These are phyloP conservation scores for Termitomyces sp. DNA, from an alignment of 768 basidiomycete genomes.

Conservation along the genomic window DNA sequence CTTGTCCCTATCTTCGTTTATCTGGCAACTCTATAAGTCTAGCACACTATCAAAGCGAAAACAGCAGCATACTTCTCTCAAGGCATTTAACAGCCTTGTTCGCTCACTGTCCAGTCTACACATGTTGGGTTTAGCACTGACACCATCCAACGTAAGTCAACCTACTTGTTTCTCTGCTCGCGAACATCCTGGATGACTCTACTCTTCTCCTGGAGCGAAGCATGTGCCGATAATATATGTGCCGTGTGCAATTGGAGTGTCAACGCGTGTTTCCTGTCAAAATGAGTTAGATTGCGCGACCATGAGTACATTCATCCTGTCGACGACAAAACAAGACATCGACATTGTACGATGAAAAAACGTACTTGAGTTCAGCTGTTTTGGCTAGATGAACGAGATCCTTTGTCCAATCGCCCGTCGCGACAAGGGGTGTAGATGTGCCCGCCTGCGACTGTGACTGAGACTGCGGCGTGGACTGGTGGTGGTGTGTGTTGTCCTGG, in stretches of 20 bases:
- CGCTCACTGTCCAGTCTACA: constrained; percentile 75
- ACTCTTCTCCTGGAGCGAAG: constrained; percentile 70
- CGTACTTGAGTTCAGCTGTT: constrained; percentile 84
- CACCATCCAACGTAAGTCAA: constrained; percentile 3
- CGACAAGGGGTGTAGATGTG: constrained; percentile 48
- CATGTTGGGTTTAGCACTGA: neutral
- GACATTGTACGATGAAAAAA: constrained; percentile 12
- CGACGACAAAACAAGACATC: neutral
- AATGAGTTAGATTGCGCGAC: neutral
- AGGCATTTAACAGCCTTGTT: constrained; percentile 54
- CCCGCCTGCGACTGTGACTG: constrained; percentile 23
- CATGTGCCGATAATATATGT: constrained; percentile 80
- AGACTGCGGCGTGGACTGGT: constrained; percentile 13
- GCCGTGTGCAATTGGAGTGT: constrained; percentile 84
- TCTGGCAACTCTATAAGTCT: constrained; percentile 28
- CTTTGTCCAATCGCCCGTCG: constrained; percentile 83
- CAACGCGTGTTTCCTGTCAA: constrained; percentile 70
- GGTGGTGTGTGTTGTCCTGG: constrained; percentile 22
- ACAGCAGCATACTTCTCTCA: constrained; percentile 52
- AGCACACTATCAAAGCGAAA: neutral
- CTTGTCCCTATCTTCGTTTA: constrained; percentile 82
- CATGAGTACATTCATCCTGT: neutral
- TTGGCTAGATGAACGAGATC: constrained; percentile 83
- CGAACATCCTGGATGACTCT: constrained; percentile 75
- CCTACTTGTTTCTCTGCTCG: constrained; percentile 82